Conservation (phyloP, 345 rosid genomes). For the Lepidium africanum region DNA sequence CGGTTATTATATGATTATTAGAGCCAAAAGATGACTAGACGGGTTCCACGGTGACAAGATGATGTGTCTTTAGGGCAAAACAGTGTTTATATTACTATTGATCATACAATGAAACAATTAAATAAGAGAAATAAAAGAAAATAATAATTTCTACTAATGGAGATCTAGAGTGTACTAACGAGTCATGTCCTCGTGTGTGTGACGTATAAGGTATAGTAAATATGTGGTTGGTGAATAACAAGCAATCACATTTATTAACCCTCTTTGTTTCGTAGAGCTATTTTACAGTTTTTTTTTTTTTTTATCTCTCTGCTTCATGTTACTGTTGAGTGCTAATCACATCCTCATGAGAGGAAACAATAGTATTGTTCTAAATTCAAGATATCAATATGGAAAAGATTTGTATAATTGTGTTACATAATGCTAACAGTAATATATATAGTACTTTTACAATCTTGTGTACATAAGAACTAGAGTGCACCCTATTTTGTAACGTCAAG, state of each 20-base stretch:
- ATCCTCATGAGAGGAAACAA: not conserved
- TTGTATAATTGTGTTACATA: not conserved
- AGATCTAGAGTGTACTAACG: conserved; percentile 12
- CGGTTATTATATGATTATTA: not conserved
- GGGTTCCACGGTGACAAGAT: not conserved
- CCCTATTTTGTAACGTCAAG: too few relatives aligned
- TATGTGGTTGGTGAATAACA: conserved; percentile 21
- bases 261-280: not conserved
- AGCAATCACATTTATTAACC: conserved; percentile 23
- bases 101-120: not conserved
- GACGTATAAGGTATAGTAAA: conserved; percentile 23
- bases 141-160: not conserved
- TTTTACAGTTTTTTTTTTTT: too few relatives aligned
- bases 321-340: not conserved
- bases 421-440: not conserved
- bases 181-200: conserved; percentile 10
- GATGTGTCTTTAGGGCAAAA: not conserved
- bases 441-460: not conserved
- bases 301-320: not conserved
- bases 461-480: too few relatives aligned
- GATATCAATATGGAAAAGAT: not conserved
- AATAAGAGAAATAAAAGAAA: not conserved
- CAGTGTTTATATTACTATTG: not conserved
- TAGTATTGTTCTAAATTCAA: not conserved
- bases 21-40: not conserved